A percentile compares a stretch with the other conserved stretches of the same genome.
phyloP scores from a whole-genome alignment of 1,284 basidiomycete genomes.

The Malassezia yamatoensis region DNA sequence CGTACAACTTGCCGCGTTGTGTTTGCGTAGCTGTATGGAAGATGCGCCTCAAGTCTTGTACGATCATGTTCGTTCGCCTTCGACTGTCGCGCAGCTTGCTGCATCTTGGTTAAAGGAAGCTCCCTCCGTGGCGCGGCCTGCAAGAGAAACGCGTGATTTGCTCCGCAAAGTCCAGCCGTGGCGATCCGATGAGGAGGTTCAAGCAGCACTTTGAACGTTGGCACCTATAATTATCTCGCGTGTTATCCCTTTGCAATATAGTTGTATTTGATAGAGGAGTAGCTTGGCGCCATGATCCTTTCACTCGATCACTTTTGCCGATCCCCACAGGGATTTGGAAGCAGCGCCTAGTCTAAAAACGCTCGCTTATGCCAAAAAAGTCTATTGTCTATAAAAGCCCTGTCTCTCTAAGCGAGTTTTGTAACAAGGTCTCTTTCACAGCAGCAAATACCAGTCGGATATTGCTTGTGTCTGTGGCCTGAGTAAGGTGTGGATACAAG shows the following conservation, averaged over 20 bases:
- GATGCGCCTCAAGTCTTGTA: constrained; percentile 58
- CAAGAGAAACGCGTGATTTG: constrained; percentile 70
- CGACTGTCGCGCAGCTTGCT: constrained; percentile 64
- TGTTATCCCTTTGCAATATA: too few relatives aligned
- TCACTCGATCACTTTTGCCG: too few relatives aligned
- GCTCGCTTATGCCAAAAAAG: too few relatives aligned
- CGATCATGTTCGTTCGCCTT: constrained; percentile 55
- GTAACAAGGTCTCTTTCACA: constrained; percentile 62
- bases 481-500: constrained; percentile 51
- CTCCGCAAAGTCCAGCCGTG: constrained; percentile 52
- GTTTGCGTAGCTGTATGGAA: constrained; percentile 54
- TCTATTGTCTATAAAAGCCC: constrained; percentile 8
- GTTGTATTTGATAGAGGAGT: too few relatives aligned
- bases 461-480: constrained; percentile 57
- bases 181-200: constrained; percentile 29
- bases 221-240: too few relatives aligned
- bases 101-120: constrained; percentile 63
- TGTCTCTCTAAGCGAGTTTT: constrained; percentile 16
- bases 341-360: too few relatives aligned
- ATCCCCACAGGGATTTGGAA: too few relatives aligned
- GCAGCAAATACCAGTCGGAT: constrained; percentile 87
- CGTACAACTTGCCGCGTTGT: constrained; percentile 58
- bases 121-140: constrained; percentile 67
- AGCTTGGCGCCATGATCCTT: too few relatives aligned
- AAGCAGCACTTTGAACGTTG: constrained; percentile 1